Evolutionary conservation across 2,329 filamentous ascomycete genomes (phyloP).

Genomic region (Aspergillus arachidicola): DNA sequence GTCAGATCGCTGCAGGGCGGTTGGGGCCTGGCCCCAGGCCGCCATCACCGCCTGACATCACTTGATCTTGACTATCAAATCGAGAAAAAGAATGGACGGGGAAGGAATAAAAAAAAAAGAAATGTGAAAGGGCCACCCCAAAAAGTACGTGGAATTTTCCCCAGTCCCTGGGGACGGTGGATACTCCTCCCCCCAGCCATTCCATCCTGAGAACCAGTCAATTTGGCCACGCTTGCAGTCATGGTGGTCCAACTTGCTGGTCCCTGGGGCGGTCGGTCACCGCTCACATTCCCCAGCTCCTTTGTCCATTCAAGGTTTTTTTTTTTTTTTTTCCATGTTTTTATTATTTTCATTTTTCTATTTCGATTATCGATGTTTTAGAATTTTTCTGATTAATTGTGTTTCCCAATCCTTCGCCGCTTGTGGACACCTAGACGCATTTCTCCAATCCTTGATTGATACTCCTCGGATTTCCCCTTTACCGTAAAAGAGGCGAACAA

Average conservation of each 20-base stretch:
- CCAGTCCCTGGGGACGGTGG: background rate
- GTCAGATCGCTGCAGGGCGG: slow-evolving; percentile 24
- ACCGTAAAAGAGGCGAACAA: slow-evolving; percentile 1
- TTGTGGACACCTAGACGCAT: slow-evolving; percentile 2
- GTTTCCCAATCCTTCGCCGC: background rate
- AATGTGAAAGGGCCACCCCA: background rate
- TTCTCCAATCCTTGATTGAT: slow-evolving; percentile 5
- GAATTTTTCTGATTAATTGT: slow-evolving; percentile 12
- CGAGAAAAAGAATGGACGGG: too few relatives aligned
- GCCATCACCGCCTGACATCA: slow-evolving; percentile 22
- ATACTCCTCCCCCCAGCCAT: background rate
- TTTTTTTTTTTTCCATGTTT: background rate
- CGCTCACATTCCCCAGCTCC: slow-evolving; percentile 9
- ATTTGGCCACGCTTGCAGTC: slow-evolving; percentile 11
- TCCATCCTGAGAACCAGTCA: slow-evolving; percentile 1
- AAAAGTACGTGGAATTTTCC: background rate
- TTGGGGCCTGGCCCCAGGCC: slow-evolving; percentile 19
- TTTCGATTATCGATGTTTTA: slow-evolving; percentile 2
- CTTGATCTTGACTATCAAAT: background rate
- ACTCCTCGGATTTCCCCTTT: slow-evolving; percentile 11
- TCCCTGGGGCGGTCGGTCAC: slow-evolving; percentile 10
- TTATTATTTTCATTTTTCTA: slow-evolving; percentile 6
- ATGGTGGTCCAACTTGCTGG: background rate
- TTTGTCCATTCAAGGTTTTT: slow-evolving; percentile 2
- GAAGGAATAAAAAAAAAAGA: background rate